Conservation (phyloP, 2,329 filamentous ascomycete genomes). For the Aspergillus fijiensis region DNA sequence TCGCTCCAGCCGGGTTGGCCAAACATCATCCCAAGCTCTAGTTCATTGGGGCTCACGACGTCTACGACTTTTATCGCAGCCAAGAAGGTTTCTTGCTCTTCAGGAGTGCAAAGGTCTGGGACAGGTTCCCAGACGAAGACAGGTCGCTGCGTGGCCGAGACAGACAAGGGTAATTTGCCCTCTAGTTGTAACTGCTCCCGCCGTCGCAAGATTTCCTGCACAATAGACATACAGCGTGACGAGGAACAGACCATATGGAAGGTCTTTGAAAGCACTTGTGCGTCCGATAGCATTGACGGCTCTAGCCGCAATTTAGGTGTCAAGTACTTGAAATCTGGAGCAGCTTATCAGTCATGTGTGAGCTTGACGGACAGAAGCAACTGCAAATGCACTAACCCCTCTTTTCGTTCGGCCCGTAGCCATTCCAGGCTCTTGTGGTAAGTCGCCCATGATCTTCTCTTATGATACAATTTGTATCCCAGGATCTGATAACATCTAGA, state of each 20-base stretch:
- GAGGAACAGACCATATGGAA: conserved; percentile 90
- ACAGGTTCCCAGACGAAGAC: conserved; percentile 94
- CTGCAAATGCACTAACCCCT: conserved; percentile 44
- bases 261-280: conserved; percentile 68
- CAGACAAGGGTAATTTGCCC: conserved; percentile 27
- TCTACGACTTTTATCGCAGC: conserved; percentile 56
- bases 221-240: conserved; percentile 70
- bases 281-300: conserved; percentile 65
- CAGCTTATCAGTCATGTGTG: conserved; percentile 20
- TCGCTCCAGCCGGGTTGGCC: conserved; percentile 48
- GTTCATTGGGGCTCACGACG: conserved; percentile 76
- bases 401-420: conserved; percentile 70
- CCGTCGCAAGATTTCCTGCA: conserved; percentile 64
- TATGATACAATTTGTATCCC: conserved; percentile 73
- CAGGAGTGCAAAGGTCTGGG: conserved; percentile 78
- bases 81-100: conserved; percentile 56
- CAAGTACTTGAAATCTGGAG: conserved; percentile 74
- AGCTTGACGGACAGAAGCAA: background rate
- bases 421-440: conserved; percentile 92
- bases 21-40: conserved; percentile 86
- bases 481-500: conserved; percentile 63
- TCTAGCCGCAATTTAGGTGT: conserved; percentile 84
- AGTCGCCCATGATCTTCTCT: conserved; percentile 65
- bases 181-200: conserved; percentile 41
- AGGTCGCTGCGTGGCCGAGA: conserved; percentile 54